Percentiles rank a stretch among this genome's conserved stretches.
These are phyloP conservation scores for Ogataea trehalophila DNA, from an alignment of 805 yeast genomes.

Conservation along the genomic window DNA sequence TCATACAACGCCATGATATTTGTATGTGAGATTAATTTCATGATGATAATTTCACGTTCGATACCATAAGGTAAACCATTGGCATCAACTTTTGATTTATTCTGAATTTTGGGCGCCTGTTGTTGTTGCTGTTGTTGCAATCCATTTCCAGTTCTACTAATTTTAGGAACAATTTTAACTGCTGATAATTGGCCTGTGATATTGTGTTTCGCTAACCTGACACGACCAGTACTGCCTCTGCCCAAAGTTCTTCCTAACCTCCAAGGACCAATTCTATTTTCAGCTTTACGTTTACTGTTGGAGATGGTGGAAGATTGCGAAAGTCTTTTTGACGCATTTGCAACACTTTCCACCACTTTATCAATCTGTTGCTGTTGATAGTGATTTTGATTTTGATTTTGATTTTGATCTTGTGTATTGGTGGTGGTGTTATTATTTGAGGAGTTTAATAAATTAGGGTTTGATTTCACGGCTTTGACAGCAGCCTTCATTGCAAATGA, in stretches of 20 bases:
- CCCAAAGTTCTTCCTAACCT: constrained; percentile 73
- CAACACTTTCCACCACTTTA: constrained; percentile 37
- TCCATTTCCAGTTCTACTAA: constrained; percentile 13
- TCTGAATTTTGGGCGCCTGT: constrained; percentile 19
- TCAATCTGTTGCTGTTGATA: constrained; percentile 25
- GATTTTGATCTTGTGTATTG: constrained; percentile 3
- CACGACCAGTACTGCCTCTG: constrained; percentile 80
- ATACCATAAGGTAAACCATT: constrained; percentile 85
- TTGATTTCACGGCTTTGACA: constrained; percentile 12
- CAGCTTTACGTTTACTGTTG: constrained; percentile 31
- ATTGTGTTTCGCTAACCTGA: constrained; percentile 65
- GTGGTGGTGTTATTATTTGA: background rate
- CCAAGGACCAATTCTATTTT: constrained; percentile 72
- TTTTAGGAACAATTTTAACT: constrained; percentile 75
- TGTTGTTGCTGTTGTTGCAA: constrained; percentile 13
- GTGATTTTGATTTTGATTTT: background rate
- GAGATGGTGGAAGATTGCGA: constrained; percentile 38
- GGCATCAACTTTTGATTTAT: constrained; percentile 23
- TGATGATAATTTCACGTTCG: constrained; percentile 94
- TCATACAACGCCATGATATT: constrained; percentile 91
- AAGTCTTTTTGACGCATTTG: constrained; percentile 33
- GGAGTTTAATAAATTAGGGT: background rate
- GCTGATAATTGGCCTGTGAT: constrained; percentile 74
- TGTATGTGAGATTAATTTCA: constrained; percentile 92
- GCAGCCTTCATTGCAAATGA: constrained; percentile 27